Evolutionary conservation across 768 basidiomycete genomes (phyloP), one percentile per base, ranked within the genome.

Genomic region (Mycena olivaceomarginata): DNA sequence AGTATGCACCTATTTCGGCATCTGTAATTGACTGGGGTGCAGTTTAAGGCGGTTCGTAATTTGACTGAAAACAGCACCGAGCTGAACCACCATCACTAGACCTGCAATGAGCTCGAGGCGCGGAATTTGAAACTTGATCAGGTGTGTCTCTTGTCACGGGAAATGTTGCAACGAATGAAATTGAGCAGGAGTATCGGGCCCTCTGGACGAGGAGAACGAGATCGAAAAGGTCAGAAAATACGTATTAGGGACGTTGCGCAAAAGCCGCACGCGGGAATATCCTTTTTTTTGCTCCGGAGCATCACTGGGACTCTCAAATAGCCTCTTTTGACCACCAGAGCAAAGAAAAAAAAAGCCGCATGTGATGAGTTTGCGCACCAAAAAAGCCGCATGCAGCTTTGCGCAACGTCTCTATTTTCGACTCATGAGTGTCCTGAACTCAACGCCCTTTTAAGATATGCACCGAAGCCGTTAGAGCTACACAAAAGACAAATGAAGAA

Each of bases 91-190:
- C 39, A 25, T 22, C 11, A 0, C 4, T 12, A 72, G 70, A 65
- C 16, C 10, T 72, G 70, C 62, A n/a, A 31, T 10, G 62, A 72
- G 2, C 62, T 72, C 25, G 41, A 72, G 4, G 64, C 40, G 16
- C 39, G 15, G 16, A 72, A 72, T 22, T 2, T 15, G 22, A 51
- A 57, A 11, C 71, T 72, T 5, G 39, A 37, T 15, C 51, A 56
- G 39, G 71, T 72, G 2, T 2, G 70, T 53, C 8, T n/a, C 4
- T 7, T 60, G 41, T 22, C 20, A 20, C 12, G 2, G 22, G 51
- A 40, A 4, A 2, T 12, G 5, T 15, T 43, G 12, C 22, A 12
- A 25, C 40, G 25, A 4, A 65, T 12, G 25, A 6, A 20, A 45
- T 13, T 3, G n/a, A 1, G 22, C 13, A 65, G 63, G 63, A 65